Evolutionary conservation across 1,284 basidiomycete genomes (phyloP), one percentile per base, ranked within the genome.

Genomic region (Paramarasmius palmivorus): DNA sequence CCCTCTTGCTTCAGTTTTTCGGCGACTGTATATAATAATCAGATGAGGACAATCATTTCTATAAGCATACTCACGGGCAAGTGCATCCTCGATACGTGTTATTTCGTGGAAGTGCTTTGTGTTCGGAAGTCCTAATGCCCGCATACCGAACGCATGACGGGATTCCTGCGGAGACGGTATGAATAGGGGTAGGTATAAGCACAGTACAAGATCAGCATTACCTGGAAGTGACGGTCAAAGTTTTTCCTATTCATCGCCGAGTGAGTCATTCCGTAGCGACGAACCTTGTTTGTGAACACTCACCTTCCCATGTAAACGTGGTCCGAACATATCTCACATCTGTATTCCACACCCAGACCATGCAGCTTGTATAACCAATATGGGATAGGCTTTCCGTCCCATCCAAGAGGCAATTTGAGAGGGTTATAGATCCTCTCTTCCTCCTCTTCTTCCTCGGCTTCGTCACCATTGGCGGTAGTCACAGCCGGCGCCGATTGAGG

Each of bases 31-130:
- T 25, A 39, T 37, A 9, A 36, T 12, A 39, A 57, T 37, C 29
- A 56, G 29, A 36, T 3, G 26, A 41, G 19, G 29, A 12, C 20
- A 14, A 26, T 23, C 25, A 36, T 19, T 8, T 8, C 52, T 49
- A 34, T 52, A 47, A 57, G 54, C 47, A 29, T 35, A 82, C 91
- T 64, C 66, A 96, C 94, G 77, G 44, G 94, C 86, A 56, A 98
- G 83, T 0, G 95, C 97, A 75, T 99, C 97, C 63, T 94, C 90
- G 60, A 99, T 99, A 50, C 90, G 84, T 19, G 95, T 99, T 59
- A 99, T 98, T 70, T 98, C 96, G 65, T 97, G 93, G 78, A 99
- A 99, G 73, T 99, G 97, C 68, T 96, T 96, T 1, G 95, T 98
- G 63, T 98, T 99, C 1, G 97, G 97, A 59, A 99, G 76, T 15